Evolutionary conservation across 2,329 filamentous ascomycete genomes (phyloP), one percentile per base, ranked within the genome.

Genomic region (Colletotrichum chlorophyti): DNA sequence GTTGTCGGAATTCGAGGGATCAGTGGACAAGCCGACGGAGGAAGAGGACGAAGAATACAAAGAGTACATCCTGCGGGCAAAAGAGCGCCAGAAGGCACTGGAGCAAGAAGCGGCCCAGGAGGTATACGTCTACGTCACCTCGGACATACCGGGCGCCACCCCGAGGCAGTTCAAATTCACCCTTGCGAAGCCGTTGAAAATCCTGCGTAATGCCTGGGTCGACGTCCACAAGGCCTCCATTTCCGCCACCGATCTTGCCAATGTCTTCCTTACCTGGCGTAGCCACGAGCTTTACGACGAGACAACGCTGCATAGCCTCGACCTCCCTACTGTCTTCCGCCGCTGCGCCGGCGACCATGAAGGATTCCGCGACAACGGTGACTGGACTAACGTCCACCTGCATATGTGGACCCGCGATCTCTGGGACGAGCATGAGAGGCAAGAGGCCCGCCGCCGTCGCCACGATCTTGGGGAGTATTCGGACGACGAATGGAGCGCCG

Each of bases 241-340:
- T 7, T 63, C 72, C 3, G 64, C 70, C 3, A 76, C 82, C 3
- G 70, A 80, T 21, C 73, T 79, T 2, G 74, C 81, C 5, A 76
- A 79, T 1, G 76, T 96, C 15, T 89, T 95, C 65, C 81, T 98
- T 53, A 95, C 91, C 0, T 97, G 91, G 88, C 88, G 87, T 62
- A 83, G 85, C 23, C 85, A 84, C 57, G 84, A 85, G 58, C 74
- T 97, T 3, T 97, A 90, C 69, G 85, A 90, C 63, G 83, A 84
- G n/a, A 91, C 90, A 5, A 93, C 89, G 1, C 88, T 91, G 58
- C 80, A 81, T 50, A 87, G 83, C 43, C 75, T 96, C 6, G 87
- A 87, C 6, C 82, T 95, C 41, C 49, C 52, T 9, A 68, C 62
- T 6, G 66, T 67, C 11, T 72, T 80, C 5, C 80, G 81, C 35